Base-by-base conservation (phyloP, 2,329 filamentous ascomycete species). In the Blastomyces parvus region DNA sequence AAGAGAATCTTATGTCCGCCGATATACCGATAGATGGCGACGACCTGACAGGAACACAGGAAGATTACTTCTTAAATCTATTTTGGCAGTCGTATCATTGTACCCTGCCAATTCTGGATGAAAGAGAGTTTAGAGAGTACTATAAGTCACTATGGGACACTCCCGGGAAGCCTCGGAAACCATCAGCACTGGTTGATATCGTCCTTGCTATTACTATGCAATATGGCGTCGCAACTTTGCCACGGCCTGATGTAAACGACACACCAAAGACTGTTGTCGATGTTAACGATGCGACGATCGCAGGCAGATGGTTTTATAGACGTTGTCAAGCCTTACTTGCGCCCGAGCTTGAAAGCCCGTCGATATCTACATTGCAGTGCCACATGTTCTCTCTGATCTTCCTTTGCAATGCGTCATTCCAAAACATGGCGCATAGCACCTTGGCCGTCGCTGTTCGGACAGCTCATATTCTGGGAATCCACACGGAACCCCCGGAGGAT, bases 191-290 rank as follows among this genome's bases (percentile, higher is more conserved):
- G 0, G 79, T 81, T 0, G 82, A 84, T 63, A 82, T 83, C 30
- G 70, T 83, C 42, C 69, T 84, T 19, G 82, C 82, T 0, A 63
- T 83, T 11, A 81, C 79, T 64, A 79, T 84, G 73, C 81, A 83
- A 68, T 78, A 79, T 48, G 76, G 77, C 19, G 70, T 76, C 7
- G 65, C 71, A 6, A 67, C 67, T 61, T 8, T 71, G 33, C 60
- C 66, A n/a, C 62, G 62, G 59, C 27, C 48, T 33, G 27, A 44
- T 50, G 62, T 9, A 36, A 53, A 53, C 59, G 30, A 22, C 11
- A 53, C 22, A 61, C 60, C 60, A 22, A 64, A 59, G 50, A 44
- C 66, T 33, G 36, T 64, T 52, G 60, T 69, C 8, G 66, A 75
- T 42, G 62, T 50, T 17, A 68, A 62, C 48, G 79, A 81, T 63